Conservation (phyloP, 371 early-diverging fungal species). For the Apophysomyces ossiformis region DNA sequence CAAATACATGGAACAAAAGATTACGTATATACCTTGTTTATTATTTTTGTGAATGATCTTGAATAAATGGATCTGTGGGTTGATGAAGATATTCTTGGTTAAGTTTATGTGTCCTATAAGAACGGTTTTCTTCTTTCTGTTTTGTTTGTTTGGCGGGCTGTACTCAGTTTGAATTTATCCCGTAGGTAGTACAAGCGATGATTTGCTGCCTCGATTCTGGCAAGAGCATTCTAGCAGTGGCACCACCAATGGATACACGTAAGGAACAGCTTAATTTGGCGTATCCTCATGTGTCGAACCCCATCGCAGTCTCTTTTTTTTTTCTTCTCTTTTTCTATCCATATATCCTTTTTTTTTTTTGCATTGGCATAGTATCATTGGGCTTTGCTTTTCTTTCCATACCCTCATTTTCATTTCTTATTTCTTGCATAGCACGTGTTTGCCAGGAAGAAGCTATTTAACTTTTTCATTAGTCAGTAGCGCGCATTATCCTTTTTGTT, state of each 20-base stretch:
- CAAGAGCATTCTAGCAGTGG: conserved; percentile 9
- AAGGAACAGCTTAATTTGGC: conserved; percentile 15
- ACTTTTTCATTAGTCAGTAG: not conserved
- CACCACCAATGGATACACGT: conserved; percentile 8
- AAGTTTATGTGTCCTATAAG: too few relatives aligned
- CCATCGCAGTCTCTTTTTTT: conserved; percentile 5
- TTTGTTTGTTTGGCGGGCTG: not conserved
- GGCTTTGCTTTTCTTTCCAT: not conserved
- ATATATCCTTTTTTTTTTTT: not conserved
- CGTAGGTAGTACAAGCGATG: conserved; percentile 5
- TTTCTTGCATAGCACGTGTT: conserved; percentile 10
- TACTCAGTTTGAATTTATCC: not conserved
- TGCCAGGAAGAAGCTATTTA: not conserved
- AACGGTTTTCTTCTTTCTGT: too few relatives aligned
- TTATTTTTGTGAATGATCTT: too few relatives aligned
- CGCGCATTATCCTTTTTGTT: not conserved
- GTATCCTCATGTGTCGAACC: conserved; percentile 11
- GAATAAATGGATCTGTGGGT: too few relatives aligned
- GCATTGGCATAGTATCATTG: not conserved
- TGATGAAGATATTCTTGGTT: too few relatives aligned
- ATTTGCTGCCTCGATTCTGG: conserved; percentile 5
- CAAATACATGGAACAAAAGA: too few relatives aligned
- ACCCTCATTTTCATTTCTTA: conserved; percentile 6
- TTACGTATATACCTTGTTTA: too few relatives aligned
- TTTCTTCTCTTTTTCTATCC: not conserved